Conservation (phyloP, 2,329 filamentous ascomycete species). For the Sclerotiophoma versabilis region DNA sequence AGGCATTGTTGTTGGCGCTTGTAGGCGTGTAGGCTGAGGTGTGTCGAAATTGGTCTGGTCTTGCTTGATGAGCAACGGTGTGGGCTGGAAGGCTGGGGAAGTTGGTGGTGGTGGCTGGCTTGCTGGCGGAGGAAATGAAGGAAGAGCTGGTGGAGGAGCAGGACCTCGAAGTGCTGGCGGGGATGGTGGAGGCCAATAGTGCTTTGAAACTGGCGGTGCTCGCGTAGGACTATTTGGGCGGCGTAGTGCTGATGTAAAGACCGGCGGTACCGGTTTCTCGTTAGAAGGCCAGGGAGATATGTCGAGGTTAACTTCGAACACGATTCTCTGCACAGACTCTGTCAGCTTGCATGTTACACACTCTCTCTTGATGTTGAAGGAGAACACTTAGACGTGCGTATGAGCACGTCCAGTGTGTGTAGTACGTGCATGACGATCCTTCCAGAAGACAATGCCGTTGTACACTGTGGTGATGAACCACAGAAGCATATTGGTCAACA, state of each 20-base stretch:
- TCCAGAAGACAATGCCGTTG: slow-evolving; percentile 65
- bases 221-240: not conserved
- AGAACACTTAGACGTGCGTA: slow-evolving; percentile 32
- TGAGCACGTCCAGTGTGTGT: slow-evolving; percentile 26
- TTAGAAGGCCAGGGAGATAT: slow-evolving; percentile 8
- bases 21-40: not conserved
- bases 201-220: slow-evolving; percentile 6
- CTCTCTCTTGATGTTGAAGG: not conserved
- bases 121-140: not conserved
- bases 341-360: slow-evolving; percentile 7
- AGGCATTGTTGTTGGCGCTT: slow-evolving; percentile 12
- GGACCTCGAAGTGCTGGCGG: not conserved
- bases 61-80: not conserved
- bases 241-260: not conserved
- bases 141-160: not conserved
- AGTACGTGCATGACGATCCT: slow-evolving; percentile 39
- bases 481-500: slow-evolving; percentile 75
- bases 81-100: no score
- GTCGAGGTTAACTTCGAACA: slow-evolving; percentile 14
- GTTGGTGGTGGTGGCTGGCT: not conserved
- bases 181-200: slow-evolving; percentile 11
- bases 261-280: not conserved
- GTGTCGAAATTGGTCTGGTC: not conserved
- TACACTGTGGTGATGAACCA: slow-evolving; percentile 73
- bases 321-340: not conserved